These are phyloP conservation scores for Bondarzewia mesenterica DNA, from an alignment of 1,284 basidiomycete species.

Conservation along the genomic window DNA sequence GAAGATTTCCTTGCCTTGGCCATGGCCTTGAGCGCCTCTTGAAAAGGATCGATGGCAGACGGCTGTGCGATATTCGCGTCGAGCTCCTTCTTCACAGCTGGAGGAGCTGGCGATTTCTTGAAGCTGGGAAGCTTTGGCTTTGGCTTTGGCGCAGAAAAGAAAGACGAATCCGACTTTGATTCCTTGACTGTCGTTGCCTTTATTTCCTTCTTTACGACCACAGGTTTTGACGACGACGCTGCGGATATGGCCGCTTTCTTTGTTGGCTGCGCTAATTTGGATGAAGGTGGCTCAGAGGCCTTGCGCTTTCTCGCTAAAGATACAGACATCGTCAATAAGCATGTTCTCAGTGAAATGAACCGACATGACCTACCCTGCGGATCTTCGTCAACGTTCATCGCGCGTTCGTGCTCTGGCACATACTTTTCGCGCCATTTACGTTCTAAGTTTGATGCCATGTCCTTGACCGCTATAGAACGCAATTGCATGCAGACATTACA, in stretches of 20 bases:
- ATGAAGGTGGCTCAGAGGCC: slow-evolving; percentile 32
- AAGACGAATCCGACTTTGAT: slow-evolving; percentile 74
- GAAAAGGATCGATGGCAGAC: slow-evolving; percentile 68
- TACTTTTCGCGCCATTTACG: slow-evolving; percentile 68
- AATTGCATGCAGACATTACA: slow-evolving; percentile 3
- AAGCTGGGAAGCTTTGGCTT: slow-evolving; percentile 74
- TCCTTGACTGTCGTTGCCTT: slow-evolving; percentile 47
- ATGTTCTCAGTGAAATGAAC: slow-evolving; percentile 21
- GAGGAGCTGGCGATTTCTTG: slow-evolving; percentile 53
- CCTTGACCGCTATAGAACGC: slow-evolving; percentile 66
- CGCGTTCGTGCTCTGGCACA: slow-evolving; percentile 29
- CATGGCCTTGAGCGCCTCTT: slow-evolving; percentile 72
- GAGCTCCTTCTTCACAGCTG: slow-evolving; percentile 40
- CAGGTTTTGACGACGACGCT: slow-evolving; percentile 26
- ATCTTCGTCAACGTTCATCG: slow-evolving; percentile 31
- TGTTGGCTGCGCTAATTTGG: slow-evolving; percentile 44
- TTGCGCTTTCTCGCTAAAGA: slow-evolving; percentile 68
- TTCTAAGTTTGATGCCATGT: slow-evolving; percentile 81
- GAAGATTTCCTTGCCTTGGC: slow-evolving; percentile 49
- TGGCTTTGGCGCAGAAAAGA: slow-evolving; percentile 78
- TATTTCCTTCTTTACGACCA: slow-evolving; percentile 28
- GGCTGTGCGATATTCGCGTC: slow-evolving; percentile 64
- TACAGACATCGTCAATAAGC: slow-evolving; percentile 28
- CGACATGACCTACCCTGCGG: slow-evolving; percentile 67
- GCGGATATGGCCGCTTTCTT: slow-evolving; percentile 56